A percentile compares a stretch with the other conserved stretches of the same genome.
phyloP scores from a whole-genome alignment of 495 filamentous ascomycete species.

The Penicillium maclennaniae region DNA sequence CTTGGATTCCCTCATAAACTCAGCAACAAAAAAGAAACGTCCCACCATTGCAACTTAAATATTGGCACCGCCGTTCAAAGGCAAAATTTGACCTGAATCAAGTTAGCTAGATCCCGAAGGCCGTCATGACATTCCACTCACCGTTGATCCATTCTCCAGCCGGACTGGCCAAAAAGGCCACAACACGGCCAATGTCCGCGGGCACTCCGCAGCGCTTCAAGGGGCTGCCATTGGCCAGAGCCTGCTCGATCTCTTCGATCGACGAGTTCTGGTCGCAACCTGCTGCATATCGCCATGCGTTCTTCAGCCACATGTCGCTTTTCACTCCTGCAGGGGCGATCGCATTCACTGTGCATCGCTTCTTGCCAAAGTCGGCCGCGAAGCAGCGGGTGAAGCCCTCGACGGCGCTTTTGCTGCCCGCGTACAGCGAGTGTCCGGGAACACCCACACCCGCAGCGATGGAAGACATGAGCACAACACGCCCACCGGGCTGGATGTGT shows the following conservation, averaged over 20 bases:
- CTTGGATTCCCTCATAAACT: background rate
- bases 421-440: slow-evolving; percentile 70
- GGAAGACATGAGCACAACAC: slow-evolving; percentile 57
- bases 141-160: slow-evolving; percentile 63
- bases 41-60: slow-evolving; percentile 12
- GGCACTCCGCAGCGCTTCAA: slow-evolving; percentile 53
- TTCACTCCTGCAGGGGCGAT: slow-evolving; percentile 76
- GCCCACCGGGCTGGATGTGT: slow-evolving; percentile 60
- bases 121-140: slow-evolving; percentile 26
- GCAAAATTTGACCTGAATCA: slow-evolving; percentile 29
- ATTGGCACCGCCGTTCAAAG: slow-evolving; percentile 34
- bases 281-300: slow-evolving; percentile 62
- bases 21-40: background rate
- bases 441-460: slow-evolving; percentile 58
- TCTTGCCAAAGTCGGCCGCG: slow-evolving; percentile 66
- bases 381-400: slow-evolving; percentile 76
- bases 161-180: slow-evolving; percentile 51
- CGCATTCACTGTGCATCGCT: slow-evolving; percentile 72
- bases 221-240: slow-evolving; percentile 40
- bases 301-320: slow-evolving; percentile 71
- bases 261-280: slow-evolving; percentile 38
- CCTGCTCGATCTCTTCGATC: slow-evolving; percentile 41
- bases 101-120: background rate
- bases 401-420: slow-evolving; percentile 71
- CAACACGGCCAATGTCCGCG: slow-evolving; percentile 55